These are phyloP conservation scores for Blastobotrys americana DNA, from an alignment of 805 yeast genomes.

Conservation along the genomic window DNA sequence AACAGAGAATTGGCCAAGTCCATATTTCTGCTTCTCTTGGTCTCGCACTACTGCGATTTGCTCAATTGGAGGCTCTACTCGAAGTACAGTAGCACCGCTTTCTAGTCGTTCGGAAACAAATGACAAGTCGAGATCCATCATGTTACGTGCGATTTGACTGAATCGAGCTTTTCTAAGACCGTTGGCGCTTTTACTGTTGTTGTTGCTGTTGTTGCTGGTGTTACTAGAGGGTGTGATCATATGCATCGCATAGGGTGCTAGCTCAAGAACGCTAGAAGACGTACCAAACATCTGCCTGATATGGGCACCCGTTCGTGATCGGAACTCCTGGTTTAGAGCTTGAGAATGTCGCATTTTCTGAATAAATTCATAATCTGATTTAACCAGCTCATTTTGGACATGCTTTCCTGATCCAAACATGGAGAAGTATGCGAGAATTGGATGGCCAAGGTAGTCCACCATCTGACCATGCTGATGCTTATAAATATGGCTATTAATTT, in stretches of 20 bases:
- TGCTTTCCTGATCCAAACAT: constrained; percentile 56
- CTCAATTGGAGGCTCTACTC: constrained; percentile 33
- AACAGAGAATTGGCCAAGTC: constrained; percentile 16
- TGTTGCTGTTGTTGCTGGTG: constrained; percentile 10
- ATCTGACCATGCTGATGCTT: constrained; percentile 42
- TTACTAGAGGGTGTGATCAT: constrained; percentile 23
- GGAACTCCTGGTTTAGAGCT: constrained; percentile 28
- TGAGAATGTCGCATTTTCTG: constrained; percentile 27
- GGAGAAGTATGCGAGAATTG: constrained; percentile 55
- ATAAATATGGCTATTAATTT: constrained; percentile 36
- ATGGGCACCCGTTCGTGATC: constrained; percentile 15
- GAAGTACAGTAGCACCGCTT: constrained; percentile 24
- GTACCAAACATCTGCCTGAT: constrained; percentile 14
- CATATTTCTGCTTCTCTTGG: constrained; percentile 9
- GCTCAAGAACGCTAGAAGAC: constrained; percentile 20
- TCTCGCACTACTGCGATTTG: constrained; percentile 17
- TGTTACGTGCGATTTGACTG: constrained; percentile 15
- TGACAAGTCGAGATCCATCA: constrained; percentile 22
- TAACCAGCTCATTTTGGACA: constrained; percentile 18
- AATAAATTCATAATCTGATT: constrained; percentile 14
- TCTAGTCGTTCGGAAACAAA: constrained; percentile 25
- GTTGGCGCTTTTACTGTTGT: constrained; percentile 14
- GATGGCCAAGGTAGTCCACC: constrained; percentile 47
- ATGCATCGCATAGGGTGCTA: constrained; percentile 27
- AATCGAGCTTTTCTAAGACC: not conserved